Conservation (phyloP, 2,329 filamentous ascomycete species). For the Cladophialophora exuberans region DNA sequence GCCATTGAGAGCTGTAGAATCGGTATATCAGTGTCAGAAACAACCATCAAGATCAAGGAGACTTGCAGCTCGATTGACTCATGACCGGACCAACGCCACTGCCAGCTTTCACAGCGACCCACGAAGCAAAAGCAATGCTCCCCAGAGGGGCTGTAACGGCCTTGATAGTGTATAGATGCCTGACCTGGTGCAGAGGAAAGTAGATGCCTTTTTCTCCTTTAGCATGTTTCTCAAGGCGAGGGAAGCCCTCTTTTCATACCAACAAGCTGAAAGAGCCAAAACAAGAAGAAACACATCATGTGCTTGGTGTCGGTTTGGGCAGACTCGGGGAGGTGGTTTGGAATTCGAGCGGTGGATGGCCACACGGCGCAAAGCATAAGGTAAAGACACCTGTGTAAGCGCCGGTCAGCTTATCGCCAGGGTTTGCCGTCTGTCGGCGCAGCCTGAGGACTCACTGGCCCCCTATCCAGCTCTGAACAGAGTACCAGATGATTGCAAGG, state of each 20-base stretch:
- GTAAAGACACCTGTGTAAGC: slow-evolving; percentile 38
- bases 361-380: slow-evolving; percentile 49
- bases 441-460: slow-evolving; percentile 32
- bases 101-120: slow-evolving; percentile 78
- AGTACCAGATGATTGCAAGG: slow-evolving; percentile 42
- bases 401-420: not conserved
- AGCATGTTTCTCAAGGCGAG: slow-evolving; percentile 9
- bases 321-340: slow-evolving; percentile 34
- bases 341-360: slow-evolving; percentile 45
- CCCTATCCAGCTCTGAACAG: slow-evolving; percentile 8
- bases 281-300: slow-evolving; percentile 49
- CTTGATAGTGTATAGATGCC: slow-evolving; percentile 88
- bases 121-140: slow-evolving; percentile 82
- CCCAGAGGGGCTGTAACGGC: slow-evolving; percentile 79
- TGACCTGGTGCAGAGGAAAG: slow-evolving; percentile 37
- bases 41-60: not conserved
- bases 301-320: slow-evolving; percentile 9
- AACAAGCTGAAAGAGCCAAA: slow-evolving; percentile 38
- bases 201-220: slow-evolving; percentile 14
- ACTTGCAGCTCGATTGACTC: slow-evolving; percentile 60
- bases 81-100: slow-evolving; percentile 78
- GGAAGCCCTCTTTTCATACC: slow-evolving; percentile 5
- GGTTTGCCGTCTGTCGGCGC: slow-evolving; percentile 26
- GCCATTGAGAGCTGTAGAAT: slow-evolving; percentile 55
- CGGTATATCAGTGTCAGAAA: slow-evolving; percentile 2